Base-by-base conservation (phyloP, 345 rosid species). In the Bruguiera parviflora region DNA sequence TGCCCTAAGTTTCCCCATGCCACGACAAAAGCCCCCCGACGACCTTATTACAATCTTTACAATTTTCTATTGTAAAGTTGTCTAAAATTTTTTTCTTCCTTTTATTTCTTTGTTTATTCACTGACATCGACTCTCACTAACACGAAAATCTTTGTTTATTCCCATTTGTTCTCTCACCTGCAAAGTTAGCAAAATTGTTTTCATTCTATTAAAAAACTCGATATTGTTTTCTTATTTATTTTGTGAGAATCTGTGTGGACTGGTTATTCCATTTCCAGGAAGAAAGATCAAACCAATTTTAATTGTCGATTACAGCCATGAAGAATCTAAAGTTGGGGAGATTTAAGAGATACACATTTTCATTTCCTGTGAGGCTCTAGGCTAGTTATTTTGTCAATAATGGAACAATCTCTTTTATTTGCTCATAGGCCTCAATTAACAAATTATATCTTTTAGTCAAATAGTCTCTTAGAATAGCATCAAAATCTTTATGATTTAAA, bases 111-210 rank as follows among this genome's bases (percentile, higher is more conserved):
- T 78, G 55, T 77, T 71, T 79, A 81, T 68, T 52, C 59, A 61
- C 67, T 77, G 92, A 82, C 71, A 74, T 66, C 58, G 89, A 77
- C 86, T 82, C 79, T 85, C 88, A 84, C 85, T 81, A 81, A 80
- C 86, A 79, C 66, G 68, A 71, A 16, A 73, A 70, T 77, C 8
- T 20, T 68, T 53, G 63, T 78, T 74, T 53, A 65, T 32, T 57
- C 31, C 53, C 53, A 61, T 73, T 72, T 56, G 67, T 67, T 47
- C 31, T 74, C 70, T 75, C 62, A 80, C 77, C 75, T 78, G 62
- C 62, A 77, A 82, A 85, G 84, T 80, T 80, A 75, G 71, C 65
- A 60, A 69, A 22, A 35, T 66, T 82, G 81, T 62, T 73, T 79
- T 75, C 56, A 68, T 77, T 61, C 27, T 46, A 74, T 58, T 73